These are phyloP conservation scores for Alnus rubra DNA, from an alignment of 306 rosid genomes.

Conservation along the genomic window DNA sequence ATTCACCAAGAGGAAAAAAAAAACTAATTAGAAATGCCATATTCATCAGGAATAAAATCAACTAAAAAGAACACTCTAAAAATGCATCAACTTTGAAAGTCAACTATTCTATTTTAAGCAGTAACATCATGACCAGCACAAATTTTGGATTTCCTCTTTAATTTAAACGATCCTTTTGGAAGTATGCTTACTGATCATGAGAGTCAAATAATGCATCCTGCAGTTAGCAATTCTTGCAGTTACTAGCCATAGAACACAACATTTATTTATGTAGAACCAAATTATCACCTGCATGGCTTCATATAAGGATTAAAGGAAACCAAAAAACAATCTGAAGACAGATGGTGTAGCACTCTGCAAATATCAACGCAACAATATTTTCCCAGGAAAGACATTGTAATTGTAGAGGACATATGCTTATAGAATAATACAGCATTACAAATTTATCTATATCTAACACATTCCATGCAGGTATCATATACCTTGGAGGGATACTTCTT, in stretches of 20 bases:
- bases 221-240: conserved; percentile 11
- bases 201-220: conserved; percentile 19
- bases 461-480: conserved; percentile 30
- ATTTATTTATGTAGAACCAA: conserved; percentile 19
- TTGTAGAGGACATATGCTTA: conserved; percentile 10
- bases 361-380: conserved; percentile 22
- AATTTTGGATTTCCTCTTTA: neutral
- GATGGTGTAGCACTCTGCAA: conserved; percentile 14
- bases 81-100: conserved; percentile 18
- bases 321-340: conserved; percentile 11
- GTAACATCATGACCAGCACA: neutral
- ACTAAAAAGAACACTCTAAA: conserved; percentile 27
- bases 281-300: conserved; percentile 19
- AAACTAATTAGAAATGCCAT: conserved; percentile 32
- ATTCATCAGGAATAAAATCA: conserved; percentile 16
- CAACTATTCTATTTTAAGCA: neutral
- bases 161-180: neutral
- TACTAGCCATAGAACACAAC: conserved; percentile 17
- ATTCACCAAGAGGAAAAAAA: conserved; percentile 31
- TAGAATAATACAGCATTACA: conserved; percentile 11
- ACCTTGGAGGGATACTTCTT: conserved; percentile 84
- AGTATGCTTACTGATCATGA: neutral
- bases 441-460: conserved; percentile 1
- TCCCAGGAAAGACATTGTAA: conserved; percentile 3
- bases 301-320: conserved; percentile 14